These are phyloP conservation scores for Mychonastes homosphaera DNA, from an alignment of 139 green algal genomes.

Conservation along the genomic window DNA sequence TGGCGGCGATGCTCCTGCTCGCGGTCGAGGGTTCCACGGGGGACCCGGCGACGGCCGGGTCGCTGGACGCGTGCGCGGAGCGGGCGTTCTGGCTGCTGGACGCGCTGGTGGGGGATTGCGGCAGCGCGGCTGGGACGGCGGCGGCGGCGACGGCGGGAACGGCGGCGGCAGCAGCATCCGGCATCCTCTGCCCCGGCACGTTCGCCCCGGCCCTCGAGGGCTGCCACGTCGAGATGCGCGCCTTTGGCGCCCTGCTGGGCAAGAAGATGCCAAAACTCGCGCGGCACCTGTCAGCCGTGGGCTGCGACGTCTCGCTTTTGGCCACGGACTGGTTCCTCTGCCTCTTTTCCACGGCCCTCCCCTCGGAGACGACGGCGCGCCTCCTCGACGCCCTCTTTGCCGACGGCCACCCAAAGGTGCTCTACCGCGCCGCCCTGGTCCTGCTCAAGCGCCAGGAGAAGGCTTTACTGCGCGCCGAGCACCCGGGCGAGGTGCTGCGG, in stretches of 20 bases:
- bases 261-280: conserved; percentile 50
- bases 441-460: conserved; percentile 31
- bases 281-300: conserved; percentile 39
- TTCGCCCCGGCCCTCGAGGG: conserved; percentile 57
- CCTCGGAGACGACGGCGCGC: conserved; percentile 39
- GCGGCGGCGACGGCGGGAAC: background rate
- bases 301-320: conserved; percentile 64
- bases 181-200: conserved; percentile 50
- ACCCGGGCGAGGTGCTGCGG: conserved; percentile 41
- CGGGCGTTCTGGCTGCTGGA: conserved; percentile 10
- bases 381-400: conserved; percentile 60
- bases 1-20: conserved; percentile 29
- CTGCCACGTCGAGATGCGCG: conserved; percentile 71
- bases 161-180: too few species aligned
- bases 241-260: conserved; percentile 21
- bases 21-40: conserved; percentile 11
- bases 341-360: conserved; percentile 61
- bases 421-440: conserved; percentile 51
- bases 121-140: background rate
- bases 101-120: background rate
- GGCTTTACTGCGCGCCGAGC: conserved; percentile 25
- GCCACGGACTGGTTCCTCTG: conserved; percentile 79
- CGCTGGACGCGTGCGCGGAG: conserved; percentile 17
- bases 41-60: conserved; percentile 17
- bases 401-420: conserved; percentile 66